Base-by-base conservation (phyloP, 352 stramenopile species). In the Globisporangium iwayamae region DNA sequence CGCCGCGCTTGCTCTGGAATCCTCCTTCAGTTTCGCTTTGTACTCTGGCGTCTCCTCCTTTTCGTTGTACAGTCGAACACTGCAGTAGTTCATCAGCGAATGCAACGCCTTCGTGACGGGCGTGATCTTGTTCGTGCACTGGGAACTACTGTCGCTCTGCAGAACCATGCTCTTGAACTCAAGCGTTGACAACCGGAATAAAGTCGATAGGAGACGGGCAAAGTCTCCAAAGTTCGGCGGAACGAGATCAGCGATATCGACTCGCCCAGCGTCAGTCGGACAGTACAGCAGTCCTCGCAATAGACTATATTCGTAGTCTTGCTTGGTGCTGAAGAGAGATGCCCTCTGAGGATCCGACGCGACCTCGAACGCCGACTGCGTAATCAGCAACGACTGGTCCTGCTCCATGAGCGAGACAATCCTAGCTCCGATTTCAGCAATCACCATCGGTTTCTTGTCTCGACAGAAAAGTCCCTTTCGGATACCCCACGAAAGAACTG, bases 81-180 rank as follows among this genome's bases (percentile, higher is more conserved):
- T 74, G 46, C 67, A 82, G 66, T 79, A 78, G 41, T 85, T 85
- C 71, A 83, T 69, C 36, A 83, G 46, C 10, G 60, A 76, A 45
- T 83, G 76, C 9, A 85, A 45, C 18, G 73, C 62, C 60, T 85
- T 80, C 13, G 64, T 76, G 7, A 85, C 63, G 18, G 71, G 65
- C 18, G 74, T 76, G 13, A 57, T 13, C 56, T 53, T 30, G n/a
- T 20, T 51, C 58, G 50, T 53, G 13, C 43, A 22, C 6, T 16
- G 39, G 8, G 5, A 7, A 8, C 4, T 30, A 22, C 34, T 30
- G n/a, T 20, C 22, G 8, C 13, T 43, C 16, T 51, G 63, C 16
- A 16, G 2, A 48, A 22, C 9, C 22, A 50, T 34, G 51, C 48
- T 67, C 34, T 34, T 66, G 30, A 65, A 72, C 52, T 83, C 75